Evolutionary conservation across 169 alveolate genomes (phyloP).

Genomic region (Eimeria maxima): DNA sequence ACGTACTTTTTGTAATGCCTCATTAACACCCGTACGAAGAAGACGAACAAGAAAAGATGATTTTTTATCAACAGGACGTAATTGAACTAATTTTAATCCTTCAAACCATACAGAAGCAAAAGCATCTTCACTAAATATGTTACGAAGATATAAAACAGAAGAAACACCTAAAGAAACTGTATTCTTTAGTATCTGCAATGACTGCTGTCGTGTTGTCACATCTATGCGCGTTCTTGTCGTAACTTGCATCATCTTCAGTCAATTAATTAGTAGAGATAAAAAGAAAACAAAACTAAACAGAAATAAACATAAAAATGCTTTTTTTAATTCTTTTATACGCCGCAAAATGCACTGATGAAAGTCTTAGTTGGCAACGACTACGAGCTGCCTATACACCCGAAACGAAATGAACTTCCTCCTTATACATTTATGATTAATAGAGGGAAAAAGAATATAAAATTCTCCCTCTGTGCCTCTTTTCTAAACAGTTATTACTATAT

Average conservation of each 20-base stretch:
- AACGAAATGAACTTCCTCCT: too few species aligned
- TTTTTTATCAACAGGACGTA: slow-evolving; percentile 33
- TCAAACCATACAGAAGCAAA: slow-evolving; percentile 51
- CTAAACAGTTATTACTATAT: too few species aligned
- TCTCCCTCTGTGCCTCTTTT: too few species aligned
- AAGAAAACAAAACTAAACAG: too few species aligned
- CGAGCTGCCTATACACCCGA: slow-evolving; percentile 16
- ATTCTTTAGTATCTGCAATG: slow-evolving; percentile 63
- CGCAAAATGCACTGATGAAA: neutral
- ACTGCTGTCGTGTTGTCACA: slow-evolving; percentile 48
- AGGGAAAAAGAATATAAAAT: too few species aligned
- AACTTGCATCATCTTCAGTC: slow-evolving; percentile 33
- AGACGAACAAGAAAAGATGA: slow-evolving; percentile 14
- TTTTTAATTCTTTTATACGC: too few species aligned
- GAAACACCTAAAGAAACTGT: slow-evolving; percentile 67
- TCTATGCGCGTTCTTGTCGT: slow-evolving; percentile 2
- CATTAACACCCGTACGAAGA: slow-evolving; percentile 60
- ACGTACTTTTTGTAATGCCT: slow-evolving; percentile 46
- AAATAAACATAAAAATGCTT: too few species aligned
- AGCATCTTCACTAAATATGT: slow-evolving; percentile 50
- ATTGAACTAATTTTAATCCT: slow-evolving; percentile 55
- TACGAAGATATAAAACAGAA: slow-evolving; percentile 56
- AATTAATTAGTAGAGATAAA: neutral
- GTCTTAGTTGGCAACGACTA: neutral
- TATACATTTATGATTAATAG: too few species aligned